phyloP scores from a whole-genome alignment of 176 grass and related monocot genomes.

The Canna indica region DNA sequence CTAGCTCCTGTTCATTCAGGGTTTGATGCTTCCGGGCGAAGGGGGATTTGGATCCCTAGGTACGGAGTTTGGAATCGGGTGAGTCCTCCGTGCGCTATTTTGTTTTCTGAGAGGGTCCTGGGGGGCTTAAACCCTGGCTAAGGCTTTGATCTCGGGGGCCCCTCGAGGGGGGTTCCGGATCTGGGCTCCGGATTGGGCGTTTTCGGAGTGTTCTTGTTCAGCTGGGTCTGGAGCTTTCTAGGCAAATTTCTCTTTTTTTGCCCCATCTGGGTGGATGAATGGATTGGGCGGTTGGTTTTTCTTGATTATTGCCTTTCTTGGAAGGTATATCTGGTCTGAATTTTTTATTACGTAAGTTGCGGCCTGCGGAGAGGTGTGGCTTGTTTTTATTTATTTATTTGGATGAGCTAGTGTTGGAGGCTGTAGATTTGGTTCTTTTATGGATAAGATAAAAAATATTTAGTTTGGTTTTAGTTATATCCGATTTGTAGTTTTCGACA shows the following conservation, averaged over 20 bases:
- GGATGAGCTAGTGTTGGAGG: neutral
- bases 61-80: neutral
- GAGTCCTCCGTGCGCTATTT: neutral
- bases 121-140: neutral
- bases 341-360: neutral
- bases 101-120: neutral
- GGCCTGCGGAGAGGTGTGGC: neutral
- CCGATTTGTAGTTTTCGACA: neutral
- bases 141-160: neutral
- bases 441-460: neutral
- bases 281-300: neutral
- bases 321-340: neutral
- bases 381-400: neutral
- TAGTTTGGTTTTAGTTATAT: neutral
- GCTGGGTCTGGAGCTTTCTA: neutral
- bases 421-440: neutral
- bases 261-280: neutral
- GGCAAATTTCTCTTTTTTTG: neutral
- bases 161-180: neutral
- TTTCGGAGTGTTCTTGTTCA: neutral
- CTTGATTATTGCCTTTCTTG: neutral
- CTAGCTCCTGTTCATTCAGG: neutral
- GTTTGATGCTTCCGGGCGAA: neutral
- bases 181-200: neutral
- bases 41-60: neutral